These are phyloP conservation scores for Ceratocystis variospora DNA, from an alignment of 2,329 filamentous ascomycete genomes.

Conservation along the genomic window DNA sequence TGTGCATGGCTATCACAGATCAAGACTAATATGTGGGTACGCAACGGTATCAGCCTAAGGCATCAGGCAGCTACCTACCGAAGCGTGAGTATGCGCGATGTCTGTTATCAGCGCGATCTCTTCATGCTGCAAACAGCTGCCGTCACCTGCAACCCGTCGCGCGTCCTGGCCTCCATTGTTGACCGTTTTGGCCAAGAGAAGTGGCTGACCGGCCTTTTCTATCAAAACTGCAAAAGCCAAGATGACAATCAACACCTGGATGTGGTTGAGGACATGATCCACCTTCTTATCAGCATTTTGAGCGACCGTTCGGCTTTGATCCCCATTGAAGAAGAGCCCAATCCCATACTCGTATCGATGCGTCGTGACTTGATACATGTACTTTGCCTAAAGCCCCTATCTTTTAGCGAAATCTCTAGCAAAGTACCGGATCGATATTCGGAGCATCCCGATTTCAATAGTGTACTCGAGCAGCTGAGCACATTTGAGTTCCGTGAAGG, in stretches of 20 bases:
- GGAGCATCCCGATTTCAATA: conserved; percentile 77
- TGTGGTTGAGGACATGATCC: conserved; percentile 88
- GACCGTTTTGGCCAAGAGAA: conserved; percentile 79
- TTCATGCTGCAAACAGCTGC: conserved; percentile 85
- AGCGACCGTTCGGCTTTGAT: conserved; percentile 77
- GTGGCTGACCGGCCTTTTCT: conserved; percentile 77
- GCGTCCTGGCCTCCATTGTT: conserved; percentile 76
- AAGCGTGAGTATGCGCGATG: conserved; percentile 75
- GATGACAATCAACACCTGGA: conserved; percentile 84
- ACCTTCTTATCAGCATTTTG: conserved; percentile 78
- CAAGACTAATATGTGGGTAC: conserved; percentile 96
- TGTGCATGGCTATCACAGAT: conserved; percentile 97
- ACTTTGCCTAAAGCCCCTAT: conserved; percentile 88
- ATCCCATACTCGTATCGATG: conserved; percentile 56
- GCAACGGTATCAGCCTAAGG: conserved; percentile 87
- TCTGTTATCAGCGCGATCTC: conserved; percentile 87
- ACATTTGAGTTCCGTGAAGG: conserved; percentile 84
- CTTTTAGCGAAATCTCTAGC: conserved; percentile 78
- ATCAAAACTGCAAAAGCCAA: conserved; percentile 55
- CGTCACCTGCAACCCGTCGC: conserved; percentile 68
- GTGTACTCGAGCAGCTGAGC: conserved; percentile 74
- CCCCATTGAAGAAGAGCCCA: conserved; percentile 44
- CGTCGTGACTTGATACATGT: conserved; percentile 85
- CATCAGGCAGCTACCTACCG: conserved; percentile 93
- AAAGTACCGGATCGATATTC: conserved; percentile 81